Percentiles rank a stretch among this genome's conserved stretches.
Evolutionary conservation across 1,284 basidiomycete genomes (phyloP).

Genomic region (Tilletia horrida): DNA sequence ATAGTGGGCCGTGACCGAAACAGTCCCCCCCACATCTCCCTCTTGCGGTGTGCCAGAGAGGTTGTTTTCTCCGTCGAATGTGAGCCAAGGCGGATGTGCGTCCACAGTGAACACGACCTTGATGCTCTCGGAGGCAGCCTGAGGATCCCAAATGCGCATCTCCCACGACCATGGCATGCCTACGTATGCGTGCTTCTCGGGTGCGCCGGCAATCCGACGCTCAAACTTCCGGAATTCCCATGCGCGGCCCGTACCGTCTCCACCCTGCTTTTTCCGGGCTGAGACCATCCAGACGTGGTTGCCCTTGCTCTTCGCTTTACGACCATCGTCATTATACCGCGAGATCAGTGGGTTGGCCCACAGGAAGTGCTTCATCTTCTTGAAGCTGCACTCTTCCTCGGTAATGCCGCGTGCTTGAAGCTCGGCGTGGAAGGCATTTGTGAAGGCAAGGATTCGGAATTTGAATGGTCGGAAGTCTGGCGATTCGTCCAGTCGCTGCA

Average conservation of each 20-base stretch:
- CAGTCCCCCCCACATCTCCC: slow-evolving; percentile 36
- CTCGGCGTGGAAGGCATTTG: slow-evolving; percentile 91
- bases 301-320: slow-evolving; percentile 98
- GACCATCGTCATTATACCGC: slow-evolving; percentile 95
- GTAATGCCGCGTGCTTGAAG: slow-evolving; percentile 61
- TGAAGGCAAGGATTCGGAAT: slow-evolving; percentile 98
- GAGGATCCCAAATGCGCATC: slow-evolving; percentile 95
- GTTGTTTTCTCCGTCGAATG: slow-evolving; percentile 56
- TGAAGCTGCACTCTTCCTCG: slow-evolving; percentile 61
- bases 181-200: slow-evolving; percentile 64
- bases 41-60: slow-evolving; percentile 42
- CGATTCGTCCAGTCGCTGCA: slow-evolving; percentile 64
- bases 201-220: slow-evolving; percentile 54
- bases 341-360: slow-evolving; percentile 90
- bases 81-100: slow-evolving; percentile 76
- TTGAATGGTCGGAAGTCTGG: slow-evolving; percentile 98
- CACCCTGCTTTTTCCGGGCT: slow-evolving; percentile 74
- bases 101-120: slow-evolving; percentile 77
- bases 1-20: slow-evolving; percentile 46
- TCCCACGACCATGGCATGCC: slow-evolving; percentile 84
- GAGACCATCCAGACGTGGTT: slow-evolving; percentile 99
- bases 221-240: slow-evolving; percentile 92
- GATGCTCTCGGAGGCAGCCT: slow-evolving; percentile 60
- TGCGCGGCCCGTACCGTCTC: slow-evolving; percentile 42
- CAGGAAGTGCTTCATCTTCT: slow-evolving; percentile 81